These are phyloP conservation scores for Debaryomycetaceae sp. DNA, from an alignment of 1,139 yeast genomes.

Conservation along the genomic window DNA sequence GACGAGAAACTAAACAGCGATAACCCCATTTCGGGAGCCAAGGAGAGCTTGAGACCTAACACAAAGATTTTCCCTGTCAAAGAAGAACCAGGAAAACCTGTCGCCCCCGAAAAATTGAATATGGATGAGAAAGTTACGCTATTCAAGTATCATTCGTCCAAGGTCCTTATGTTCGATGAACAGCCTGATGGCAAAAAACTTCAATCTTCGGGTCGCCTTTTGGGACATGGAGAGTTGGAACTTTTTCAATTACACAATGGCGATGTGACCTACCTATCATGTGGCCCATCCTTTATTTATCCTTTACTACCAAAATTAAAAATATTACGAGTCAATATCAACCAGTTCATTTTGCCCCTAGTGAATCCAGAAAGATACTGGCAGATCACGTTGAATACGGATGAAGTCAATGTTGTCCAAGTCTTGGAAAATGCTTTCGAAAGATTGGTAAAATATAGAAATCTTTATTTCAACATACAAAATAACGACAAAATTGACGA, in stretches of 20 bases:
- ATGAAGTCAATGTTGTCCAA: slow-evolving; percentile 27
- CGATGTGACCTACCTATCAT: slow-evolving; percentile 59
- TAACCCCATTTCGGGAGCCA: slow-evolving; percentile 24
- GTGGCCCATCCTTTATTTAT: slow-evolving; percentile 53
- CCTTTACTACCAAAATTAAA: slow-evolving; percentile 64
- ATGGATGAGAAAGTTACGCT: slow-evolving; percentile 39
- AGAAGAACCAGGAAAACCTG: slow-evolving; percentile 1
- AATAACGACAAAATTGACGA: not conserved
- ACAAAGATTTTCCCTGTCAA: not conserved
- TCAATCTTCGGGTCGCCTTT: slow-evolving; percentile 39
- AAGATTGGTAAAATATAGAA: slow-evolving; percentile 44
- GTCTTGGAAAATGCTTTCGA: slow-evolving; percentile 38
- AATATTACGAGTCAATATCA: slow-evolving; percentile 49
- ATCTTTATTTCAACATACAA: slow-evolving; percentile 23
- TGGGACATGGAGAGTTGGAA: slow-evolving; percentile 63
- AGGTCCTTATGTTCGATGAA: slow-evolving; percentile 44
- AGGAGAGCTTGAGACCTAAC: slow-evolving; percentile 22
- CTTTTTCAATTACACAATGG: slow-evolving; percentile 64
- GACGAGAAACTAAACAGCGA: slow-evolving; percentile 21
- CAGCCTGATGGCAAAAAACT: slow-evolving; percentile 17
- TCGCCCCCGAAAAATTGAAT: slow-evolving; percentile 10
- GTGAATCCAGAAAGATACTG: slow-evolving; percentile 73
- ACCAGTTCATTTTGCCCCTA: slow-evolving; percentile 61
- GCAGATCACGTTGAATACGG: slow-evolving; percentile 52
- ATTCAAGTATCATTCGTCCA: slow-evolving; percentile 36